phyloP scores from a whole-genome alignment of 164 flowering plant genomes.

The Vitis vinifera region ASM3070453v1 NC_081809.1:16276501-16277000 shows the following conservation, averaged over 20 bases:
- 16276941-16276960: slow-evolving; percentile 77
- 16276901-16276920: slow-evolving; percentile 29
- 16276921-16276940: slow-evolving; percentile 65
- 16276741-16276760: slow-evolving; percentile 81
- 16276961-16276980: slow-evolving; percentile 64
- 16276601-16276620: slow-evolving; percentile 10
- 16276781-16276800: slow-evolving; percentile 80
- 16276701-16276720: slow-evolving; percentile 57
- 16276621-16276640: slow-evolving; percentile 22
- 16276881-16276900: slow-evolving; percentile 22
- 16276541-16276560: slow-evolving; percentile 25
- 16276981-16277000: slow-evolving; percentile 34
- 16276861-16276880: slow-evolving; percentile 28
- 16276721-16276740: slow-evolving; percentile 93
- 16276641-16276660: slow-evolving; percentile 15
- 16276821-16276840: slow-evolving; percentile 84
- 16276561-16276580: slow-evolving; percentile 18
- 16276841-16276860: slow-evolving; percentile 41
- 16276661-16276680: slow-evolving; percentile 17
- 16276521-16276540: slow-evolving; percentile 14
- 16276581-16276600: slow-evolving; percentile 7
- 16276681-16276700: slow-evolving; percentile 28
- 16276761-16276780: slow-evolving; percentile 71
- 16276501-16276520: slow-evolving; percentile 14
- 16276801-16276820: slow-evolving; percentile 81